Conservation (phyloP, 1,284 basidiomycete species). For the Meira nashicola region DNA sequence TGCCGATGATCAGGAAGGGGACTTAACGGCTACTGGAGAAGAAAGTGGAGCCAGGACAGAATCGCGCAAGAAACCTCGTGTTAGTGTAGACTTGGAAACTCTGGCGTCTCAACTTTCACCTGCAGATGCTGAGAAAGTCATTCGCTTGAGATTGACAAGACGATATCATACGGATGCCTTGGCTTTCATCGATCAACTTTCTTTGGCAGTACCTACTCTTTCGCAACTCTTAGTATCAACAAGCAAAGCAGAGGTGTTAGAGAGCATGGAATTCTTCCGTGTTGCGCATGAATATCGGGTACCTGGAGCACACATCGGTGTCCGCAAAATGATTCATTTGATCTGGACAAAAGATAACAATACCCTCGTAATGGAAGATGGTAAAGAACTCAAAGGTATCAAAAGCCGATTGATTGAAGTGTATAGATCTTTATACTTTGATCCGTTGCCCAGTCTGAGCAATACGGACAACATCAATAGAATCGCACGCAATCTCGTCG, state of each 20-base stretch:
- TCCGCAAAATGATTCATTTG: constrained; percentile 93
- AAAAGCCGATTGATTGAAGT: constrained; percentile 82
- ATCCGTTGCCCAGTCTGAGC: constrained; percentile 56
- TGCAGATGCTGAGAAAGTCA: constrained; percentile 54
- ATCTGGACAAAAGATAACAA: constrained; percentile 93
- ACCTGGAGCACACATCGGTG: constrained; percentile 61
- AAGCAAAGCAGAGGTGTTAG: constrained; percentile 87
- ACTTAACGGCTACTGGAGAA: constrained; percentile 29
- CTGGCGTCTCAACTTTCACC: constrained; percentile 39
- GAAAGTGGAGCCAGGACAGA: constrained; percentile 14
- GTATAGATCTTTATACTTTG: constrained; percentile 85
- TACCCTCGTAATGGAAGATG: constrained; percentile 66
- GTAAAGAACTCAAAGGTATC: constrained; percentile 73
- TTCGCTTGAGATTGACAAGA: constrained; percentile 72
- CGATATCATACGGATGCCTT: constrained; percentile 84
- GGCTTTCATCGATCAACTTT: constrained; percentile 76
- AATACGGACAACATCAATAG: constrained; percentile 81
- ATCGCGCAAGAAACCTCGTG: constrained; percentile 6
- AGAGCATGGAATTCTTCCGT: constrained; percentile 91
- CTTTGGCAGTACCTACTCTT: constrained; percentile 70
- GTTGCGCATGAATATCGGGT: constrained; percentile 79
- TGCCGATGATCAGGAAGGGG: constrained; percentile 1
- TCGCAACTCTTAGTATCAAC: constrained; percentile 79
- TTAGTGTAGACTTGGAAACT: constrained; percentile 29
- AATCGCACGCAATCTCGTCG: constrained; percentile 96